These are phyloP conservation scores for Spencermartinsiella ligniputridi DNA, from an alignment of 1,139 yeast genomes.

Conservation along the genomic window DNA sequence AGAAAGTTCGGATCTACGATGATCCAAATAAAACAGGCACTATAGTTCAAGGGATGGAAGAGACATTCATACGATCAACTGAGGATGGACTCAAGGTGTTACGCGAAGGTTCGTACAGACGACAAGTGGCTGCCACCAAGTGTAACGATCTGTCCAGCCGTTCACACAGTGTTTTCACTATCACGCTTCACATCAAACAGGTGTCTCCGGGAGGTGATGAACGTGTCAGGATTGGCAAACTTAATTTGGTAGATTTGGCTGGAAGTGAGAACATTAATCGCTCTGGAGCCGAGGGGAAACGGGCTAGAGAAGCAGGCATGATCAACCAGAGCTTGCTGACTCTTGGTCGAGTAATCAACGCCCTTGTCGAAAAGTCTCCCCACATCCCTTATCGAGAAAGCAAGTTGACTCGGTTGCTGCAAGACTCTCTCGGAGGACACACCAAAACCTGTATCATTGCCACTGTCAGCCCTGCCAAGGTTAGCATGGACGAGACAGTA, in stretches of 20 bases:
- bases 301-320: constrained; percentile 86
- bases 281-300: constrained; percentile 71
- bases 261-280: constrained; percentile 80
- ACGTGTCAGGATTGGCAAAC: constrained; percentile 44
- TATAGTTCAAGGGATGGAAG: constrained; percentile 44
- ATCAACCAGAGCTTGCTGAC: constrained; percentile 81
- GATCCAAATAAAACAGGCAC: constrained; percentile 31
- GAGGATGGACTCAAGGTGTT: constrained; percentile 39
- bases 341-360: constrained; percentile 78
- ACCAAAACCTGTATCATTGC: constrained; percentile 79
- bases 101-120: constrained; percentile 44
- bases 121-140: constrained; percentile 60
- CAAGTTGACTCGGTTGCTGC: constrained; percentile 69
- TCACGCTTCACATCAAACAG: constrained; percentile 44
- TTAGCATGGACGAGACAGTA: constrained; percentile 69
- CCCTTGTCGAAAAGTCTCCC: constrained; percentile 54
- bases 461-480: constrained; percentile 74
- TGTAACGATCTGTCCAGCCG: constrained; percentile 53
- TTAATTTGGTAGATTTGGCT: constrained; percentile 83
- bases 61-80: constrained; percentile 30
- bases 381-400: constrained; percentile 88
- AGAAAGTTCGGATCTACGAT: constrained; percentile 43
- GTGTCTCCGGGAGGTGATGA: constrained; percentile 37
- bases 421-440: constrained; percentile 79
- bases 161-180: constrained; percentile 70